phyloP scores from a whole-genome alignment of 441 rosid genomes.

The Aquilaria agallochum region DNA sequence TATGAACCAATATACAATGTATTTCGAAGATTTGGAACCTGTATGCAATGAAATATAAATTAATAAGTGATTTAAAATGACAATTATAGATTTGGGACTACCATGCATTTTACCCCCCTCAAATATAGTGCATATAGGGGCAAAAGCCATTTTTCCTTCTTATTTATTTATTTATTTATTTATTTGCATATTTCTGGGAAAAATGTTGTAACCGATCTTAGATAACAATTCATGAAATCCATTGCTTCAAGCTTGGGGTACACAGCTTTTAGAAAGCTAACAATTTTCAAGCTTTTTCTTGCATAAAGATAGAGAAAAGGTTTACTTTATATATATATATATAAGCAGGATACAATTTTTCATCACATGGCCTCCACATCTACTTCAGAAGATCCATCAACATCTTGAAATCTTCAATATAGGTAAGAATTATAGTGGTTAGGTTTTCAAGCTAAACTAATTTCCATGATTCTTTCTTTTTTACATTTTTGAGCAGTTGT shows the following conservation, averaged over 20 bases:
- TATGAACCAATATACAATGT: no score
- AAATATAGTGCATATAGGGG: no score
- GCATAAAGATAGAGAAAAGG: slow-evolving; percentile 11
- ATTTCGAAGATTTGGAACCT: no score
- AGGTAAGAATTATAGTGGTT: slow-evolving; percentile 6
- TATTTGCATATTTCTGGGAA: neutral
- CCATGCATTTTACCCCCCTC: no score
- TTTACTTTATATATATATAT: neutral
- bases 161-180: no score
- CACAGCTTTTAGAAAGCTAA: slow-evolving; percentile 20
- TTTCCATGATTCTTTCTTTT: neutral
- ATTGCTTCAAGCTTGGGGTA: slow-evolving; percentile 1
- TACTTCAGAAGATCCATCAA: slow-evolving; percentile 18
- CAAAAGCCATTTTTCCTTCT: no score
- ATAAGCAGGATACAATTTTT: neutral
- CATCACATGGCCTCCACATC: slow-evolving; percentile 30
- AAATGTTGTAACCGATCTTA: slow-evolving; percentile 15
- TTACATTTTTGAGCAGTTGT: neutral
- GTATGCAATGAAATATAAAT: no score
- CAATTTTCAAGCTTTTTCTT: slow-evolving; percentile 17
- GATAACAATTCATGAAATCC: neutral
- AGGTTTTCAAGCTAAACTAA: neutral
- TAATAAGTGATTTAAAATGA: no score
- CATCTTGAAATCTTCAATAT: slow-evolving; percentile 19
- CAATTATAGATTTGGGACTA: no score